Percentiles rank a stretch among this genome's conserved stretches.
phyloP scores from a whole-genome alignment of 495 filamentous ascomycete species.

The Hyaloscypha finlandica region DNA sequence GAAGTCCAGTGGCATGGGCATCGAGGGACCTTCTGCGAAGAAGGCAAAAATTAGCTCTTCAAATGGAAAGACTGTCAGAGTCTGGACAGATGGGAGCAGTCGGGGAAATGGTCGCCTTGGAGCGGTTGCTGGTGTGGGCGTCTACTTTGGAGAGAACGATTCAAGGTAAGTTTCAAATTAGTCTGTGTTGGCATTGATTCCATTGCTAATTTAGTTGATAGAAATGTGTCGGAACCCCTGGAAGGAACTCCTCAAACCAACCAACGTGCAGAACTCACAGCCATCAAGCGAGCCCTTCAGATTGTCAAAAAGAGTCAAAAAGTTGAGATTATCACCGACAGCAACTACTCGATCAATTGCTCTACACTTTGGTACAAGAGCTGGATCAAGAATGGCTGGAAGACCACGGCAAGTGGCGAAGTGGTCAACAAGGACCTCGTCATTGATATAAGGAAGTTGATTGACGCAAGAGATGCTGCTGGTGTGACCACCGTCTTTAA shows the following conservation, averaged over 20 bases:
- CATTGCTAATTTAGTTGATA: conserved; percentile 32
- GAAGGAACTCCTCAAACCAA: conserved; percentile 80
- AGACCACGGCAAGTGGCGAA: conserved; percentile 61
- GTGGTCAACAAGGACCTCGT: conserved; percentile 89
- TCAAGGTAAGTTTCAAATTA: conserved; percentile 53
- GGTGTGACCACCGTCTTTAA: conserved; percentile 68
- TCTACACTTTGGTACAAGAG: conserved; percentile 80
- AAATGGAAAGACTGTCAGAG: conserved; percentile 55
- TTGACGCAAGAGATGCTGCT: conserved; percentile 66
- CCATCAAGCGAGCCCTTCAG: conserved; percentile 81
- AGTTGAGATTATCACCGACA: conserved; percentile 78
- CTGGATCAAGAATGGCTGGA: conserved; percentile 83
- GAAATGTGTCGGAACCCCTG: conserved; percentile 85
- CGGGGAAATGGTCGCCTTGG: conserved; percentile 72
- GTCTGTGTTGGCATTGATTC: neutral
- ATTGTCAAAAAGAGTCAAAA: conserved; percentile 59
- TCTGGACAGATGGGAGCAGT: conserved; percentile 90
- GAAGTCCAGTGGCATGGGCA: conserved; percentile 40
- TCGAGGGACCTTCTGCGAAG: conserved; percentile 58
- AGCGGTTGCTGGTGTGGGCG: conserved; percentile 81
- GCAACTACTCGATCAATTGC: conserved; percentile 85
- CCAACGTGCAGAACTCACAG: conserved; percentile 90
- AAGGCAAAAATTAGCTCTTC: conserved; percentile 51
- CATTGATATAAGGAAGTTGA: conserved; percentile 65
- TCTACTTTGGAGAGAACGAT: conserved; percentile 80